Evolutionary conservation across 2,329 filamentous ascomycete genomes (phyloP).

Genomic region (Incumbomyces lentus): DNA sequence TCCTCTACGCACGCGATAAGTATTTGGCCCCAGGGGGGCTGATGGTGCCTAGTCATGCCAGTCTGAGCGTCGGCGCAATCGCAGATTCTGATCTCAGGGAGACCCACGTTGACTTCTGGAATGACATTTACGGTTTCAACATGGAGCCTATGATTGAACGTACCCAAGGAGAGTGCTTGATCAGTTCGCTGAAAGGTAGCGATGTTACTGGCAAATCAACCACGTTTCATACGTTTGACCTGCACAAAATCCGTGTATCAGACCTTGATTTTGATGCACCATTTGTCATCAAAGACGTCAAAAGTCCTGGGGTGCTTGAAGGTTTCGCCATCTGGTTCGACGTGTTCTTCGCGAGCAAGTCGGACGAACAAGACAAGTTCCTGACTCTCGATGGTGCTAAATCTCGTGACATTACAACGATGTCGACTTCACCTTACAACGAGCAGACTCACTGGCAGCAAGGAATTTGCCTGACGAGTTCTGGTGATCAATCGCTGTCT

Average conservation of each 20-base stretch:
- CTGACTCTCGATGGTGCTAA: slow-evolving; percentile 56
- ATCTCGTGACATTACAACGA: slow-evolving; percentile 56
- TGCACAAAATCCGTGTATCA: slow-evolving; percentile 59
- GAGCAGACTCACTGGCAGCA: slow-evolving; percentile 87
- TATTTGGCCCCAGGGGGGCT: slow-evolving; percentile 73
- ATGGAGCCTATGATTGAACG: slow-evolving; percentile 82
- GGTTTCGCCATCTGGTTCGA: slow-evolving; percentile 92
- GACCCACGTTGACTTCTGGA: slow-evolving; percentile 77
- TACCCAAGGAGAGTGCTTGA: slow-evolving; percentile 62
- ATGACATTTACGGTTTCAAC: slow-evolving; percentile 86
- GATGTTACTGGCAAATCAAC: slow-evolving; percentile 45
- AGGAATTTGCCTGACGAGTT: slow-evolving; percentile 57
- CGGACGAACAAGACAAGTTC: slow-evolving; percentile 37
- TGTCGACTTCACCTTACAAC: slow-evolving; percentile 72
- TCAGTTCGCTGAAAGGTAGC: slow-evolving; percentile 58
- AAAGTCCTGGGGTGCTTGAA: slow-evolving; percentile 45
- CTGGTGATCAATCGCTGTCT: not conserved
- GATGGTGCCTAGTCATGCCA: slow-evolving; percentile 77
- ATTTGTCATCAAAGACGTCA: not conserved
- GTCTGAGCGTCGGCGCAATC: slow-evolving; percentile 71
- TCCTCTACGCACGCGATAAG: slow-evolving; percentile 75
- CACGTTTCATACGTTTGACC: slow-evolving; percentile 64
- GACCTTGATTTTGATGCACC: slow-evolving; percentile 57
- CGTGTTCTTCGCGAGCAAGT: slow-evolving; percentile 68
- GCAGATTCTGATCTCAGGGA: slow-evolving; percentile 66